Evolutionary conservation across 768 basidiomycete species (phyloP).

Genomic region (Porphyrellus cyaneotinctus): DNA sequence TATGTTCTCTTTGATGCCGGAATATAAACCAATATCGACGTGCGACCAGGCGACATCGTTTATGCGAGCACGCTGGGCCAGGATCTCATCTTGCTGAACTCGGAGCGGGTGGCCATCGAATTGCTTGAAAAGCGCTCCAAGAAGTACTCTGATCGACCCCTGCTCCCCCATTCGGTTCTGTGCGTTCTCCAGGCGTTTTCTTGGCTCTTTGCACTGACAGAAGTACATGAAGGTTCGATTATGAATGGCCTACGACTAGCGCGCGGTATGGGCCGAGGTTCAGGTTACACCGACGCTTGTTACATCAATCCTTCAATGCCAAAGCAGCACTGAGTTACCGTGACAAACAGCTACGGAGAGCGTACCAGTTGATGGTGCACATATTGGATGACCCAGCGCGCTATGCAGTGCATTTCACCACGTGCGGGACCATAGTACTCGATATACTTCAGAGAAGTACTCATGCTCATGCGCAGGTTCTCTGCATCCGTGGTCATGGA

Average conservation of each 20-base stretch:
- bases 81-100: not conserved
- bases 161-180: slow-evolving; percentile 1
- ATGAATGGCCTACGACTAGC: slow-evolving; percentile 9
- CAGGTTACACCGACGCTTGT: slow-evolving; percentile 20
- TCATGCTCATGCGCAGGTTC: not conserved
- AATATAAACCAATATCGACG: not conserved
- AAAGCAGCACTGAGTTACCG: slow-evolving; percentile 12
- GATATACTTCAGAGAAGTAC: not conserved
- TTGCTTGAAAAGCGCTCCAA: slow-evolving; percentile 50
- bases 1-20: not conserved
- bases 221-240: slow-evolving; percentile 14
- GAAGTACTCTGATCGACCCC: slow-evolving; percentile 41
- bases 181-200: not conserved
- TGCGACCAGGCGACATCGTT: slow-evolving; percentile 8
- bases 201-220: not conserved
- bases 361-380: slow-evolving; percentile 7
- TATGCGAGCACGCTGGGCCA: slow-evolving; percentile 35
- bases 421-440: slow-evolving; percentile 2
- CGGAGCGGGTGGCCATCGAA: slow-evolving; percentile 34
- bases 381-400: slow-evolving; percentile 7
- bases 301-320: slow-evolving; percentile 17
- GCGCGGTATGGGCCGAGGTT: slow-evolving; percentile 23
- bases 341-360: slow-evolving; percentile 10
- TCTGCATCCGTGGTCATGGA: slow-evolving; percentile 10
- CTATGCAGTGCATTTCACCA: slow-evolving; percentile 10